Base-by-base conservation (phyloP, 352 stramenopile species). In the Phytophthora sp. region DNA sequence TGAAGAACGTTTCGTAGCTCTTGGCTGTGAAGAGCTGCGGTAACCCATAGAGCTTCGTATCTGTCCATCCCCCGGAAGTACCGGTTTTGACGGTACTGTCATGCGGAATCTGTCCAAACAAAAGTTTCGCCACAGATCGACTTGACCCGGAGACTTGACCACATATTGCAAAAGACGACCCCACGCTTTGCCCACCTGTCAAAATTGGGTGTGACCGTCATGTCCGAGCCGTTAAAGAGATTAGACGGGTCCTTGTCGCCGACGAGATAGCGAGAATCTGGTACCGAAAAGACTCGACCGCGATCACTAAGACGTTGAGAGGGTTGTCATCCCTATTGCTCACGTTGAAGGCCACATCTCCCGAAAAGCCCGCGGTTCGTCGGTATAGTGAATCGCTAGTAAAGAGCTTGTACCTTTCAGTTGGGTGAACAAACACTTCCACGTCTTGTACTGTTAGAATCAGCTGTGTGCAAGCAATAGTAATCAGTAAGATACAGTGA, bases 1-100 rank as follows among this genome's bases (percentile, higher is more conserved):
- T 44, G 36, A 44, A 44, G 36, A 44, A 44, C 3, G 36, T 44
- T 44, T 44, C 36, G 36, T 44, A 44, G 16, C 36, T n/a, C n/a
- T 44, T 44, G 16, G 36, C 36, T 7, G 16, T 24, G 38, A 45
- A 45, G 1, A 45, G 3, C 7, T 45, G 38, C 3, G 38, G 38
- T 45, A 45, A 45, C 2, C 36, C 36, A 24, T 12, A 23, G 6
- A 44, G 36, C n/a, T 44, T 44, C 36, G 36, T 26, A n/a, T 44
- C 36, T 7, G 16, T 24, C 36, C 36, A 26, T 4, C 36, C 38
- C 38, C 38, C 38, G 24, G 38, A 26, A 12, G n/a, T 45, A 13
- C 38, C 36, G 11, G n/a, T 45, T 24, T 45, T 45, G 16, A 24
- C n/a, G n/a, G 36, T 24, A 13, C 36, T 44, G 36, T 44, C 38